phyloP scores from a whole-genome alignment of 805 yeast species.

The Vanderwaltozyma polyspora region DNA sequence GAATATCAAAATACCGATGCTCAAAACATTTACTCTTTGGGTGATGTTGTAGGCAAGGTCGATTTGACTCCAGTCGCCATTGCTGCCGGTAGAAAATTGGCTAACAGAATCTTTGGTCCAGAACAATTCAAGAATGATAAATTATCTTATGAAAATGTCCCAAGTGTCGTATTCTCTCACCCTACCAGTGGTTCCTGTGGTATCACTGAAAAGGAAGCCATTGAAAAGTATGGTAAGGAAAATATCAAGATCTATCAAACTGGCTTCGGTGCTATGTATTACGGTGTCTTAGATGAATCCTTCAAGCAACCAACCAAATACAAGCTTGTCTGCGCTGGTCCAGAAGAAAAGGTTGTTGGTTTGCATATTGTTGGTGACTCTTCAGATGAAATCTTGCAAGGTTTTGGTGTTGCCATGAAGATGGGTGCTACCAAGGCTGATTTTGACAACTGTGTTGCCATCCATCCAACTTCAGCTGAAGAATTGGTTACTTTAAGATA shows the following conservation, averaged over 20 bases:
- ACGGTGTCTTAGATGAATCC: conserved; percentile 59
- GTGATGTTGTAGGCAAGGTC: conserved; percentile 87
- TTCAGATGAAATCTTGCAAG: conserved; percentile 89
- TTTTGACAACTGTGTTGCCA: conserved; percentile 92
- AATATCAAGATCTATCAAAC: conserved; percentile 74
- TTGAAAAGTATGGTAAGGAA: conserved; percentile 65
- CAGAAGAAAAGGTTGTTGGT: conserved; percentile 89
- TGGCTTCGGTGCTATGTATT: conserved; percentile 83
- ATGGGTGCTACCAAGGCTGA: conserved; percentile 99
- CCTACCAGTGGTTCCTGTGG: conserved; percentile 97
- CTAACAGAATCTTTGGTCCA: conserved; percentile 87
- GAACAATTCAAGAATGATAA: conserved; percentile 57
- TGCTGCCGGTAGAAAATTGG: conserved; percentile 91
- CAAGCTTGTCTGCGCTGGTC: conserved; percentile 68
- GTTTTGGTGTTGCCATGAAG: conserved; percentile 94
- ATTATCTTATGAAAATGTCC: conserved; percentile 77
- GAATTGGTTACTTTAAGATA: conserved; percentile 69
- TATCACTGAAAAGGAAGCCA: conserved; percentile 67
- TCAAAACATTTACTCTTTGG: conserved; percentile 67
- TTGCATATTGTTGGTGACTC: conserved; percentile 86
- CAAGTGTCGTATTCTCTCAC: conserved; percentile 95
- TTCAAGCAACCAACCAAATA: conserved; percentile 75
- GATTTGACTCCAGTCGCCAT: conserved; percentile 98
- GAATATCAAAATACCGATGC: conserved; percentile 79
- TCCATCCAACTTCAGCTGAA: conserved; percentile 97